Conservation (phyloP, 129 eudicot species). For the Oenanthe sinensis region DNA sequence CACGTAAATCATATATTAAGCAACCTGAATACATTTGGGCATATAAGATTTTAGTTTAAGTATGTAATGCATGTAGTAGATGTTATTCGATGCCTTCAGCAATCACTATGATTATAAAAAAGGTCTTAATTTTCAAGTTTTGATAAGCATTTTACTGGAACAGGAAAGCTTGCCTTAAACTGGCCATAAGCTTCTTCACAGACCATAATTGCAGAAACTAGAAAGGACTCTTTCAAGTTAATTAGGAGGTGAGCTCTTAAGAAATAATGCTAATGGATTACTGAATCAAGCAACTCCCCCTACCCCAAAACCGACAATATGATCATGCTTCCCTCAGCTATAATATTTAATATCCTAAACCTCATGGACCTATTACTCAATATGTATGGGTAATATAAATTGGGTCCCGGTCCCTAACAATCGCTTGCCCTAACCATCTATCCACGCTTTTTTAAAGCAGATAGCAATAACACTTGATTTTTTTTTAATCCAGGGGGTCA, state of each 20-base stretch:
- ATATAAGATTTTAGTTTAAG: not conserved
- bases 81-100: not conserved
- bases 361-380: not conserved
- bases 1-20: not conserved
- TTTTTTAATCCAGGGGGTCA: no score
- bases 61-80: not conserved
- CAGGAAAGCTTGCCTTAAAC: not conserved
- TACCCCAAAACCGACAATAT: not conserved
- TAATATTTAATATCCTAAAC: not conserved
- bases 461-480: no score
- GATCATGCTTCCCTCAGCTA: not conserved
- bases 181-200: not conserved
- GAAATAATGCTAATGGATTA: not conserved
- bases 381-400: not conserved
- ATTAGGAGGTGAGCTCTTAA: not conserved
- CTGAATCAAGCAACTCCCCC: not conserved
- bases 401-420: no score
- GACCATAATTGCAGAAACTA: not conserved
- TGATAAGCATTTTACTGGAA: not conserved
- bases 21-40: not conserved
- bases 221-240: not conserved
- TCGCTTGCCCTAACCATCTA: no score
- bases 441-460: no score
- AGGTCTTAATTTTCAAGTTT: not conserved
- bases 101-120: not conserved